Evolutionary conservation across 2,329 filamentous ascomycete species (phyloP), one percentile per base, ranked within the genome.

Genomic region (Cryphonectria radicalis): DNA sequence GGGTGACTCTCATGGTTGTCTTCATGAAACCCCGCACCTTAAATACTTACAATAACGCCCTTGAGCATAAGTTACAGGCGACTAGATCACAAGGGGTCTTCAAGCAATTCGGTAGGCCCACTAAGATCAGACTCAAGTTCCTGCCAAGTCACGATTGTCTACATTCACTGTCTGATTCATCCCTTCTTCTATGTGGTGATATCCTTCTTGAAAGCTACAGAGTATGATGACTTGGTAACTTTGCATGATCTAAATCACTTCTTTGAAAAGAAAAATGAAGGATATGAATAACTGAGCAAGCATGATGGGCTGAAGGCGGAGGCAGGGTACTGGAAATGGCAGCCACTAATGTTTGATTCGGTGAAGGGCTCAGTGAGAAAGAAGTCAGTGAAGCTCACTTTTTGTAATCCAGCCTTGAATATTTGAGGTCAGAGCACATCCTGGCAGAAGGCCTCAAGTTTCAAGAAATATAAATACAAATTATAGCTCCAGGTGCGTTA

Each of bases 91-190:
- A 6, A 5, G 19, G 7, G 1, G 4, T 6, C 4, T 7, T 7
- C 1, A 46, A 19, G 1, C 1, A 46, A 46, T 7, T 3, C 4
- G 17, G 19, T 1, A 4, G 25, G n/a, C n/a, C 8, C 1, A 0
- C 11, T 8, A 4, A 13, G 25, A 14, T 4, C 3, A n/a, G 50
- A 13, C 25, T n/a, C 50, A 55, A 55, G 4, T 13, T 4, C 2
- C 25, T 25, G 4, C 22, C 50, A 55, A 6, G n/a, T 55, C 7
- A 25, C n/a, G 8, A 55, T 55, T 13, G 11, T 55, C 22, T 22
- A 11, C n/a, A 1, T 13, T 55, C 25, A 6, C n/a, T 25, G 0
- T 55, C 22, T n/a, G n/a, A 25, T 10, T 32, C 10, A 1, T 14
- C 13, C 25, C n/a, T 57, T 5, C 5, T 5, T 32, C n/a, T 25